Evolutionary conservation across 2,329 filamentous ascomycete species (phyloP).

Genomic region (Bipolaris gigantea): DNA sequence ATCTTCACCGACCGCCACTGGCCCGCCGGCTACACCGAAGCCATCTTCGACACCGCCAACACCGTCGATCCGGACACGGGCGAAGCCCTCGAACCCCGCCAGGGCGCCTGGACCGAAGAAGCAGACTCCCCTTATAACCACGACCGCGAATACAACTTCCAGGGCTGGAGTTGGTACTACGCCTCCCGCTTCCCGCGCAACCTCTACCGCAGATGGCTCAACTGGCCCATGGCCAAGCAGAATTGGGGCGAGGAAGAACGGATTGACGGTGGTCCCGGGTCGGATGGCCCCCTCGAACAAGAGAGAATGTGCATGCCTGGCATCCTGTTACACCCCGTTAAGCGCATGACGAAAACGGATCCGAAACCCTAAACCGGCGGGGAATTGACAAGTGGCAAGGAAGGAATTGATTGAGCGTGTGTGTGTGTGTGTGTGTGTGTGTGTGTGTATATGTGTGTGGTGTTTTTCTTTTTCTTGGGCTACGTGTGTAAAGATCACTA

Average conservation of each 20-base stretch:
- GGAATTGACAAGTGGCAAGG: too few relatives aligned
- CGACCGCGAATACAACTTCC: slow-evolving; percentile 85
- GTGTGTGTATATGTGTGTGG: too few relatives aligned
- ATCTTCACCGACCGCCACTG: slow-evolving; percentile 85
- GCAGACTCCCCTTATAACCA: slow-evolving; percentile 50
- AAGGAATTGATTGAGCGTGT: not conserved
- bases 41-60: slow-evolving; percentile 69
- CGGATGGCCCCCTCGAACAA: slow-evolving; percentile 57
- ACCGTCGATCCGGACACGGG: slow-evolving; percentile 26
- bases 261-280: slow-evolving; percentile 46
- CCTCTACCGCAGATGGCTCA: slow-evolving; percentile 84
- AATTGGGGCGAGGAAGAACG: slow-evolving; percentile 77
- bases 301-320: slow-evolving; percentile 86
- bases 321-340: slow-evolving; percentile 87
- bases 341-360: slow-evolving; percentile 55
- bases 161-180: slow-evolving; percentile 89
- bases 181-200: slow-evolving; percentile 79
- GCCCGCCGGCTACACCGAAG: slow-evolving; percentile 76
- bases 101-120: slow-evolving; percentile 50
- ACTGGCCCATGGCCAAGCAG: slow-evolving; percentile 75
- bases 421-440: not conserved
- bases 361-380: slow-evolving; percentile 11
- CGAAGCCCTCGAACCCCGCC: slow-evolving; percentile 64
- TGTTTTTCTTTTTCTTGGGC: not conserved
- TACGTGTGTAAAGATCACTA: too few relatives aligned